Conservation (phyloP, 768 basidiomycete species). For the Suillus weaverae region DNA sequence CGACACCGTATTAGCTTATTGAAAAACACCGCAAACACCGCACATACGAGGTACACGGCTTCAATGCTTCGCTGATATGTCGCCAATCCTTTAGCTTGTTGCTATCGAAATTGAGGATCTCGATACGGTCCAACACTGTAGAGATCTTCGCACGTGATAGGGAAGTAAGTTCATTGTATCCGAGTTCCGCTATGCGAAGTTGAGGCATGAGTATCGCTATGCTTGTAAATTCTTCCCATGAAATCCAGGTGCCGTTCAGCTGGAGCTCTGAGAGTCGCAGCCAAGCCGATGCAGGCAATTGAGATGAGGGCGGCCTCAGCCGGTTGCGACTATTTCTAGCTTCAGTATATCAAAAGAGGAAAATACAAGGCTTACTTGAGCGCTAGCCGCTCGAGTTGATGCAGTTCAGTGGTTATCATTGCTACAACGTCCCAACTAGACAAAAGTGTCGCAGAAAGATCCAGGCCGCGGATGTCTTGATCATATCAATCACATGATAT, state of each 20-base stretch:
- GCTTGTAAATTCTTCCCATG: slow-evolving; percentile 67
- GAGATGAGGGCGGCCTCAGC: slow-evolving; percentile 42
- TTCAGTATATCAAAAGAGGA: slow-evolving; percentile 16
- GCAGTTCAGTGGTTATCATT: slow-evolving; percentile 60
- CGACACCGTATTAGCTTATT: background rate
- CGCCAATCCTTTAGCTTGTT: slow-evolving; percentile 64
- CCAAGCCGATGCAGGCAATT: slow-evolving; percentile 45
- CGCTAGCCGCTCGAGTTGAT: slow-evolving; percentile 59
- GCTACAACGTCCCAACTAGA: slow-evolving; percentile 70
- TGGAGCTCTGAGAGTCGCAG: slow-evolving; percentile 60
- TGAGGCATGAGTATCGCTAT: slow-evolving; percentile 53
- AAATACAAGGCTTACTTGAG: slow-evolving; percentile 67
- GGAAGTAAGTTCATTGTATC: slow-evolving; percentile 58
- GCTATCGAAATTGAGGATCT: slow-evolving; percentile 66
- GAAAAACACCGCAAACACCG: background rate
- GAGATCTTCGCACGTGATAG: slow-evolving; percentile 24
- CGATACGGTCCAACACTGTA: slow-evolving; percentile 32
- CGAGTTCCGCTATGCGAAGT: slow-evolving; percentile 62
- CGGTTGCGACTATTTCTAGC: slow-evolving; percentile 61
- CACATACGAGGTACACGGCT: slow-evolving; percentile 45
- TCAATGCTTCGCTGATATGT: slow-evolving; percentile 45
- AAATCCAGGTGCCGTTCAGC: slow-evolving; percentile 69
- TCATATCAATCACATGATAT: slow-evolving; percentile 16
- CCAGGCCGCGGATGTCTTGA: slow-evolving; percentile 74
- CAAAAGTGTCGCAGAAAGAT: slow-evolving; percentile 77